Base-by-base conservation (phyloP, 108 stramenopile species). In the Skeletonema costatum region DNA sequence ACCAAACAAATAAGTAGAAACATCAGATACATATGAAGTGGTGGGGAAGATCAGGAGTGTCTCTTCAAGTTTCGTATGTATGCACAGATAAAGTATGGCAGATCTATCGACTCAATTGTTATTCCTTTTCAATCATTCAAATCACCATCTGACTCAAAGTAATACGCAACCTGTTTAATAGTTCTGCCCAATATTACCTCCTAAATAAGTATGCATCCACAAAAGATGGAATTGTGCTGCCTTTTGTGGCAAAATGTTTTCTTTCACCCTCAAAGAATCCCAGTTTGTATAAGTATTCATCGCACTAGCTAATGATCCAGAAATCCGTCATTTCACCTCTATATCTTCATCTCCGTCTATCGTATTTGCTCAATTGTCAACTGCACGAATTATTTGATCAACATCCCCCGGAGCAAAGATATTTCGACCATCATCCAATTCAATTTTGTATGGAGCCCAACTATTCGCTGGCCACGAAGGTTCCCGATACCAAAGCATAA, bases 401-500 rank as follows among this genome's bases (percentile, higher is more conserved):
- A 94, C 86, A 73, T 96, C 95, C 53, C 81, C 90, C 17, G 95
- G 95, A 42, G 95, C 97, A 86, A 96, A 97, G 70, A 97, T 96
- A 63, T 91, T 78, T 30, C 95, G 64, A 8, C 97, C 97, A 84
- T 96, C 94, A 59, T 94, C 93, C 62, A 96, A 77, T 64, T 84
- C 79, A 68, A 97, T 87, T 76, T 97, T 93, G 81, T 97, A 97
- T 1, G 97, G 97, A n/a, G 94, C 97, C 81, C 90, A 90, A 25
- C 84, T 81, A 71, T 88, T 91, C 33, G 81, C 80, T 32, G 94
- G 95, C 95, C 95, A 97, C 41, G 80, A 80, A 17, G 86, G 77
- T 80, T 97, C 97, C 50, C 92, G 69, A 68, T 97, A 97, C 93
- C 93, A 96, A 13, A 93, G 82, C 78, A 85, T 75, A 16, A 84